phyloP scores from a whole-genome alignment of 2,329 filamentous ascomycete genomes.

The Fonsecaea monophora region DNA sequence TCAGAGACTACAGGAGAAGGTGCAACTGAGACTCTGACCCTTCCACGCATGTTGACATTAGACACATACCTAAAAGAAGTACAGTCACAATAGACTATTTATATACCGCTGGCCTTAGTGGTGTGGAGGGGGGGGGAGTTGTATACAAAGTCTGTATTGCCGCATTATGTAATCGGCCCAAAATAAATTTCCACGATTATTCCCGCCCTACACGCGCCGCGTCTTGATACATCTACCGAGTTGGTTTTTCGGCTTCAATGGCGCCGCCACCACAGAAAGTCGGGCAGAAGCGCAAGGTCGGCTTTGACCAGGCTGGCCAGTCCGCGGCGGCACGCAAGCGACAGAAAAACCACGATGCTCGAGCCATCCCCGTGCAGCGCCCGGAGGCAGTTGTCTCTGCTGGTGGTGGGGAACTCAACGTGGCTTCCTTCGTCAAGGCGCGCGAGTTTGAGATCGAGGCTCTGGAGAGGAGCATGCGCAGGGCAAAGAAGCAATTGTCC shows the following conservation, averaged over 20 bases:
- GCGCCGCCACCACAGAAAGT: slow-evolving; percentile 18
- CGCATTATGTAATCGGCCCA: not conserved
- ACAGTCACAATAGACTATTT: slow-evolving; percentile 1
- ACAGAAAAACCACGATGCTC: slow-evolving; percentile 53
- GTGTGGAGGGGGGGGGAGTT: not conserved
- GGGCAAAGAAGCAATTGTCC: slow-evolving; percentile 68
- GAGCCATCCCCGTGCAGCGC: slow-evolving; percentile 55
- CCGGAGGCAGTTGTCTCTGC: slow-evolving; percentile 55
- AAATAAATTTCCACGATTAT: not conserved
- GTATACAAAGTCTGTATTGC: not conserved
- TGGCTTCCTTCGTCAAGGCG: slow-evolving; percentile 81
- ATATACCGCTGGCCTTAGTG: not conserved
- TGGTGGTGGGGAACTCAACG: slow-evolving; percentile 81
- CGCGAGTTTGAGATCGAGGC: slow-evolving; percentile 89
- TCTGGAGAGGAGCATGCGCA: slow-evolving; percentile 80
- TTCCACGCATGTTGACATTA: slow-evolving; percentile 30
- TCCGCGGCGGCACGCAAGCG: slow-evolving; percentile 45
- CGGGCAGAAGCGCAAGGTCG: slow-evolving; percentile 37
- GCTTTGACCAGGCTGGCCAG: slow-evolving; percentile 23
- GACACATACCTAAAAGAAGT: slow-evolving; percentile 30
- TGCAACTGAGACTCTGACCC: not conserved
- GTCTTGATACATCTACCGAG: not conserved
- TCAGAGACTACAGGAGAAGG: not conserved
- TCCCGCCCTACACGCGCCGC: slow-evolving; percentile 1
- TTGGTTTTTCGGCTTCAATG: slow-evolving; percentile 11